These are phyloP conservation scores for Podospora pseudopauciseta DNA, from an alignment of 495 filamentous ascomycete genomes.

Conservation along the genomic window DNA sequence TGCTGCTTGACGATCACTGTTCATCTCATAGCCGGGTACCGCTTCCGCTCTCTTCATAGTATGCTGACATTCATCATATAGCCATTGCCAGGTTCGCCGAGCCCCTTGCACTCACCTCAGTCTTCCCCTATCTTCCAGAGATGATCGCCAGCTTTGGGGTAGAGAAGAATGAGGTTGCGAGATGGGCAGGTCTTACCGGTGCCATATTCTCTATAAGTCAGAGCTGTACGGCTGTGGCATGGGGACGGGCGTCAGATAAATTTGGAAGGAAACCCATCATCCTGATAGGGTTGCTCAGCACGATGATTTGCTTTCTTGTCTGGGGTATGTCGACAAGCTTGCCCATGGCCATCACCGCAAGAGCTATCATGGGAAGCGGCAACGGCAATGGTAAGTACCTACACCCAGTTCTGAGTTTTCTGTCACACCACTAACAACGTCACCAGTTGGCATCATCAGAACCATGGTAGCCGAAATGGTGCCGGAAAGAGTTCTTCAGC, in stretches of 20 bases:
- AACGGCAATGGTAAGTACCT: constrained; percentile 58
- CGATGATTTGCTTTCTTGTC: constrained; percentile 66
- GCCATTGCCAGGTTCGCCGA: constrained; percentile 82
- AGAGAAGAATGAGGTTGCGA: constrained; percentile 65
- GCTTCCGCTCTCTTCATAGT: constrained; percentile 23
- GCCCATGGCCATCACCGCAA: constrained; percentile 63
- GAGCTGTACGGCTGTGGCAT: constrained; percentile 67
- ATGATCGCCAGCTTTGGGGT: constrained; percentile 80
- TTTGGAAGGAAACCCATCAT: constrained; percentile 75
- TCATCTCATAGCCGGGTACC: constrained; percentile 14
- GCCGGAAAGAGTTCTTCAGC: constrained; percentile 75
- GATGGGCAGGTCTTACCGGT: constrained; percentile 70
- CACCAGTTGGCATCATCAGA: constrained; percentile 59
- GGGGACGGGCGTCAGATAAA: constrained; percentile 73
- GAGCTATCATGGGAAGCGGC: constrained; percentile 62
- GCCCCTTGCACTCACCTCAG: constrained; percentile 74
- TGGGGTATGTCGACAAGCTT: constrained; percentile 77
- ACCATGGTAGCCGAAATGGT: constrained; percentile 77
- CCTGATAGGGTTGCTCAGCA: constrained; percentile 63
- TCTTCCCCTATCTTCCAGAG: constrained; percentile 87
- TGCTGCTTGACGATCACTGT: not conserved
- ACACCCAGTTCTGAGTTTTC: too few species aligned
- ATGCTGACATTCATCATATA: constrained; percentile 29
- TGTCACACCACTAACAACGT: too few species aligned
- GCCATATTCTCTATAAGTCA: constrained; percentile 72